Evolutionary conservation across 1,284 basidiomycete genomes (phyloP).

Genomic region (Schizopora paradoxa): DNA sequence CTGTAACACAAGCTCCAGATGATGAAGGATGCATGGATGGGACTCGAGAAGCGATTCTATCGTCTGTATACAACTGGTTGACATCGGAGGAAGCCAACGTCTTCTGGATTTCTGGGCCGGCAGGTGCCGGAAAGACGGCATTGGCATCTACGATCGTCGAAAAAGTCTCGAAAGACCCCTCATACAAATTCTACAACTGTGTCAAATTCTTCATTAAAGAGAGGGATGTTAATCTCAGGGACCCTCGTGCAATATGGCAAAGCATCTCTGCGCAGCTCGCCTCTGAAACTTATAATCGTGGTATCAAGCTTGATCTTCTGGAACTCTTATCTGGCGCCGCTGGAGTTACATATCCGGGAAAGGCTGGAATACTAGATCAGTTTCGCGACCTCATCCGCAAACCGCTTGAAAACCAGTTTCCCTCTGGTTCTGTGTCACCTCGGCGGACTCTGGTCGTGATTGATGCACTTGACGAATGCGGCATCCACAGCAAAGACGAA

Average conservation of each 20-base stretch:
- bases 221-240: too few relatives aligned
- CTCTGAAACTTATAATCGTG: not conserved
- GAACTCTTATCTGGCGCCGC: not conserved
- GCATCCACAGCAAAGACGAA: not conserved
- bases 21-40: not conserved
- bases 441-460: not conserved
- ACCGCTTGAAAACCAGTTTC: too few relatives aligned
- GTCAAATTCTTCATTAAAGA: not conserved
- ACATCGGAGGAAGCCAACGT: not conserved
- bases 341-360: too few relatives aligned
- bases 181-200: too few relatives aligned
- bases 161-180: not conserved
- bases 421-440: not conserved
- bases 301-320: not conserved
- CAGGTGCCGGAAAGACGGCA: not conserved
- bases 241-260: not conserved
- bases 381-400: not conserved
- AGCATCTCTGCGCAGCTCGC: not conserved
- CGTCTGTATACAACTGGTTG: not conserved
- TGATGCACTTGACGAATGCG: not conserved
- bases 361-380: too few relatives aligned
- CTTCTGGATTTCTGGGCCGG: not conserved
- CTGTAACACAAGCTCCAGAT: too few relatives aligned
- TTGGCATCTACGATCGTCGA: not conserved
- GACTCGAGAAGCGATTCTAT: not conserved